Percentiles rank a stretch among this genome's conserved stretches.
Evolutionary conservation across 1,139 yeast species (phyloP).

Genomic region (Debaryomycetaceae sp.): DNA sequence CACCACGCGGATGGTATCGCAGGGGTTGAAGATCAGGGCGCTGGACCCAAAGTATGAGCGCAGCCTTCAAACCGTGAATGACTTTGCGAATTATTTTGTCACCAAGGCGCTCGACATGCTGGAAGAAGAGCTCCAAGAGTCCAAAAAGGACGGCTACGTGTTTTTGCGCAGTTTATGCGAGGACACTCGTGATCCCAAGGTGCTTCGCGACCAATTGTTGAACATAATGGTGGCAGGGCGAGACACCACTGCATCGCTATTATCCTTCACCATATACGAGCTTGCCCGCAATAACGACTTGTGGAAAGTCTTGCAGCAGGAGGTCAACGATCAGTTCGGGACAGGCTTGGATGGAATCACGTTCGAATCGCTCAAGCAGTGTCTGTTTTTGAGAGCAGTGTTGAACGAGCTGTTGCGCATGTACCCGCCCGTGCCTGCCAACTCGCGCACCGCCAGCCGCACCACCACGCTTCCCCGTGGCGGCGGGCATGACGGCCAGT

Average conservation of each 20-base stretch:
- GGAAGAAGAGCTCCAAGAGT: slow-evolving; percentile 25
- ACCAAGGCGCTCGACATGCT: slow-evolving; percentile 20
- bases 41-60: slow-evolving; percentile 18
- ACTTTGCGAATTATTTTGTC: slow-evolving; percentile 20
- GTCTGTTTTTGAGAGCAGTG: slow-evolving; percentile 36
- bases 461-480: slow-evolving; percentile 43
- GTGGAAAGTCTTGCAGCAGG: slow-evolving; percentile 22
- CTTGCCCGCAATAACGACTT: slow-evolving; percentile 29
- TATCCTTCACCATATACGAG: slow-evolving; percentile 31
- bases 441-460: slow-evolving; percentile 33
- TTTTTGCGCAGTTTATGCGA: slow-evolving; percentile 36
- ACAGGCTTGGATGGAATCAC: slow-evolving; percentile 22
- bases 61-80: slow-evolving; percentile 19
- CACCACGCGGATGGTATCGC: slow-evolving; percentile 17
- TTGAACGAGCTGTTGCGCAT: slow-evolving; percentile 42
- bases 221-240: slow-evolving; percentile 37
- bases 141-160: slow-evolving; percentile 25
- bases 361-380: slow-evolving; percentile 40
- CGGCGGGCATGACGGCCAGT: slow-evolving; percentile 33
- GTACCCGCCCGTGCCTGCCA: slow-evolving; percentile 47
- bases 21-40: too few relatives aligned
- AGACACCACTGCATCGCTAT: slow-evolving; percentile 37
- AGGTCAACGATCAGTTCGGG: slow-evolving; percentile 19
- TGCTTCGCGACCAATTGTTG: slow-evolving; percentile 33
- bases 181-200: slow-evolving; percentile 31